Evolutionary conservation across 1,139 yeast genomes (phyloP).

Genomic region (Taphrina sp.): DNA sequence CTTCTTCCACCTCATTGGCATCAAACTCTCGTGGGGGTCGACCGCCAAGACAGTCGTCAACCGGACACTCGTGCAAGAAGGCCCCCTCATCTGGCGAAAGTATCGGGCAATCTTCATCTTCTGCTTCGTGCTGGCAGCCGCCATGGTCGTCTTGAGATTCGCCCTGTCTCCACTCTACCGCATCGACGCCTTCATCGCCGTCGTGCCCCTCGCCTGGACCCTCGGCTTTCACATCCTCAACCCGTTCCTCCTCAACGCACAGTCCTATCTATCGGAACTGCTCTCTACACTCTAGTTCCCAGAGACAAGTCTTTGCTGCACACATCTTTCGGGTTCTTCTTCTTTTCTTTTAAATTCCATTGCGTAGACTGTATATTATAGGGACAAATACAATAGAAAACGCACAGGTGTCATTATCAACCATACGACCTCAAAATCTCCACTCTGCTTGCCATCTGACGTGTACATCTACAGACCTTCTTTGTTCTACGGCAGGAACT

Average conservation of each 20-base stretch:
- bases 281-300: neutral
- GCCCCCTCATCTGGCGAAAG: slow-evolving; percentile 35
- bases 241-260: slow-evolving; percentile 35
- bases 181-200: slow-evolving; percentile 30
- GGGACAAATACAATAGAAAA: too few species aligned
- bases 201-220: slow-evolving; percentile 29
- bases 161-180: slow-evolving; percentile 35
- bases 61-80: slow-evolving; percentile 35
- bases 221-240: slow-evolving; percentile 34
- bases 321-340: too few species aligned
- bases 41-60: slow-evolving; percentile 36
- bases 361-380: too few species aligned
- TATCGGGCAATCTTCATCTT: slow-evolving; percentile 11
- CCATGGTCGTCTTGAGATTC: slow-evolving; percentile 31
- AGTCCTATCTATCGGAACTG: slow-evolving; percentile 28
- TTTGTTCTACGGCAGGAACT: too few species aligned
- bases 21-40: slow-evolving; percentile 37
- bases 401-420: too few species aligned
- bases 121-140: neutral
- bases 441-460: too few species aligned
- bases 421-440: too few species aligned
- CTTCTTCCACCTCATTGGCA: slow-evolving; percentile 34
- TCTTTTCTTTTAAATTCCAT: too few species aligned
- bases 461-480: too few species aligned
- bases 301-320: too few species aligned